A percentile compares a stretch with the other conserved stretches of the same genome.
phyloP scores from a whole-genome alignment of 805 yeast genomes.

The Kregervanrija fluxuum region DNA sequence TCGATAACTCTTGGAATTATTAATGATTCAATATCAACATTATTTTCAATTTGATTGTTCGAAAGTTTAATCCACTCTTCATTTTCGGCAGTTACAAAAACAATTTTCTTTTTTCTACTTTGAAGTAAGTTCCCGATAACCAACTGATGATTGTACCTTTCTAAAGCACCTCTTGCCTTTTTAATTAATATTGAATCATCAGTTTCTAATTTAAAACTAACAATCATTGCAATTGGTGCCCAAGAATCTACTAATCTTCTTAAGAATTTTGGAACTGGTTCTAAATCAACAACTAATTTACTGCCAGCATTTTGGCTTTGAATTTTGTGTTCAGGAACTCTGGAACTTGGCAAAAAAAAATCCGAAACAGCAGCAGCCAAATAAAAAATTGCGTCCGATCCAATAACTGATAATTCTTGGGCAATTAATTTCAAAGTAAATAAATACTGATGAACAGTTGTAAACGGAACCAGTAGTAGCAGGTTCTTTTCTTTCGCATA shows the following conservation, averaged over 20 bases:
- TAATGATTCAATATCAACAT: slow-evolving; percentile 64
- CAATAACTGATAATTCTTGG: slow-evolving; percentile 46
- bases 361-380: slow-evolving; percentile 98
- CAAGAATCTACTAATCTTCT: slow-evolving; percentile 82
- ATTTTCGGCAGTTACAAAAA: slow-evolving; percentile 57
- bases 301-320: slow-evolving; percentile 71
- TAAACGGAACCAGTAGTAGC: slow-evolving; percentile 75
- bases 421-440: slow-evolving; percentile 73
- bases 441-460: slow-evolving; percentile 90
- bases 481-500: slow-evolving; percentile 42
- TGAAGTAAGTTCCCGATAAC: slow-evolving; percentile 92
- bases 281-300: slow-evolving; percentile 74
- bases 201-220: slow-evolving; percentile 90
- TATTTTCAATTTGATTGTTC: slow-evolving; percentile 30
- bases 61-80: slow-evolving; percentile 45
- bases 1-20: slow-evolving; percentile 73
- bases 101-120: slow-evolving; percentile 81
- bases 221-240: slow-evolving; percentile 94
- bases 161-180: slow-evolving; percentile 74
- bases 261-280: slow-evolving; percentile 94
- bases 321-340: slow-evolving; percentile 89
- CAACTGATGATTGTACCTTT: slow-evolving; percentile 82
- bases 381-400: slow-evolving; percentile 63
- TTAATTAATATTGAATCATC: slow-evolving; percentile 61
- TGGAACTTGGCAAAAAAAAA: slow-evolving; percentile 81